phyloP scores from a whole-genome alignment of 2,329 filamentous ascomycete genomes.

The Fusarium udum region DNA sequence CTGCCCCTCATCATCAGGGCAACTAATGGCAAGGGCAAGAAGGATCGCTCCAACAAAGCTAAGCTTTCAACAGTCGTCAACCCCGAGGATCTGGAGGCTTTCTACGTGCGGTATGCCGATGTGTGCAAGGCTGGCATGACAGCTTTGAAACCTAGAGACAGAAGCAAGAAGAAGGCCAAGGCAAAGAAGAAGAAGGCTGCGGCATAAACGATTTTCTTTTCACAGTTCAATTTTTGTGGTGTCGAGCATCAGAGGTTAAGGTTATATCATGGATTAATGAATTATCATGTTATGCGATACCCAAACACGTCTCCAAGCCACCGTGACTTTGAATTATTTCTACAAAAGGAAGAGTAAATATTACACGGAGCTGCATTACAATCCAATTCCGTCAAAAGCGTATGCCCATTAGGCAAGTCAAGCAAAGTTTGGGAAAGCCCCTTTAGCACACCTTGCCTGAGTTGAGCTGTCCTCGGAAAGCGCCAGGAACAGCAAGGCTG shows the following conservation, averaged over 20 bases:
- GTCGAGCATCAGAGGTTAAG: neutral
- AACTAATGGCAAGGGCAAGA: constrained; percentile 78
- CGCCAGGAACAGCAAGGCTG: constrained; percentile 58
- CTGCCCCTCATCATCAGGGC: constrained; percentile 84
- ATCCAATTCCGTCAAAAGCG: neutral
- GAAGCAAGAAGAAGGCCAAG: constrained; percentile 85
- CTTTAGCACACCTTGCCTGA: constrained; percentile 29
- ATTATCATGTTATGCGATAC: constrained; percentile 23
- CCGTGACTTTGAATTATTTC: constrained; percentile 3
- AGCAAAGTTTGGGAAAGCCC: neutral
- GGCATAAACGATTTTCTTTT: constrained; percentile 12
- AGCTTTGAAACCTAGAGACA: constrained; percentile 89
- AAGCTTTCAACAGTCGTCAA: constrained; percentile 87
- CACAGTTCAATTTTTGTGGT: neutral
- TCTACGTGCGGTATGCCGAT: constrained; percentile 88
- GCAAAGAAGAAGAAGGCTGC: constrained; percentile 73
- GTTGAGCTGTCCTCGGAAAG: constrained; percentile 60
- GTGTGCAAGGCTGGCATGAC: constrained; percentile 90
- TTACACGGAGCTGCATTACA: neutral
- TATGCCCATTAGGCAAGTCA: neutral
- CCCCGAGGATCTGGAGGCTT: constrained; percentile 77
- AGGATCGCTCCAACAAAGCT: constrained; percentile 65
- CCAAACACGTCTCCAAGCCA: constrained; percentile 4
- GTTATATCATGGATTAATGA: constrained; percentile 30
- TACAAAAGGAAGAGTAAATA: constrained; percentile 1